Base-by-base conservation (phyloP, 305 asterid genomes). In the Lippia alba region DNA sequence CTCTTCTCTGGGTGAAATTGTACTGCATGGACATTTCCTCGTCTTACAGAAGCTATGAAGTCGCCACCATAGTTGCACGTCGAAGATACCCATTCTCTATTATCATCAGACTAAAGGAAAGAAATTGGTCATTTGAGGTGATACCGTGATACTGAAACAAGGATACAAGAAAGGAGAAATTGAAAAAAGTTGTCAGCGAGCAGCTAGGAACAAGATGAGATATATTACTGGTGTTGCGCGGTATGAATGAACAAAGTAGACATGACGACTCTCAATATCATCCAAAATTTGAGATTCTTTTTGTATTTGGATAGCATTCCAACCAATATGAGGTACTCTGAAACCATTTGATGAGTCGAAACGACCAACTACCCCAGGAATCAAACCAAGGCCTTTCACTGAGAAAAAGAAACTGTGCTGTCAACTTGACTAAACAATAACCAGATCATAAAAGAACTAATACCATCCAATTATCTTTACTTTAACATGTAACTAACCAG, bases 1-100 rank as follows among this genome's bases (percentile, higher is more conserved):
- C 97, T 93, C 84, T 91, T 93, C 83, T 93, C 98, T 2, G 98
- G 98, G 76, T 93, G 98, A 77, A 93, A 93, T 81, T 93, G 98
- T 63, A 90, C 98, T 18, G 97, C 98, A 32, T 93, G 92, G 58
- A 91, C 95, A 75, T 91, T 90, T 80, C 98, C 98, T 77, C 80
- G 81, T 77, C 87, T 82, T 70, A 93, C 74, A 44, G 98, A 91
- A 69, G 98, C 91, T 78, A 93, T 85, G 69, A 93, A 93, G 63
- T 81, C 70, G 73, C 73, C 86, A n/a, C 96, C 96, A 61, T 93
- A 93, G 71, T 84, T 80, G 84, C 98, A 93, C 54, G 86, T 83
- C 4, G 98, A 85, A 46, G 98, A 86, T 69, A 91, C 80, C 98
- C 96, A 93, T 61, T 93, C 96, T 71, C 67, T 82, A 72, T 91